A percentile compares a stretch with the other conserved stretches of the same genome.
These are phyloP conservation scores for Blastomyces silverae DNA, from an alignment of 2,329 filamentous ascomycete species.

Conservation along the genomic window DNA sequence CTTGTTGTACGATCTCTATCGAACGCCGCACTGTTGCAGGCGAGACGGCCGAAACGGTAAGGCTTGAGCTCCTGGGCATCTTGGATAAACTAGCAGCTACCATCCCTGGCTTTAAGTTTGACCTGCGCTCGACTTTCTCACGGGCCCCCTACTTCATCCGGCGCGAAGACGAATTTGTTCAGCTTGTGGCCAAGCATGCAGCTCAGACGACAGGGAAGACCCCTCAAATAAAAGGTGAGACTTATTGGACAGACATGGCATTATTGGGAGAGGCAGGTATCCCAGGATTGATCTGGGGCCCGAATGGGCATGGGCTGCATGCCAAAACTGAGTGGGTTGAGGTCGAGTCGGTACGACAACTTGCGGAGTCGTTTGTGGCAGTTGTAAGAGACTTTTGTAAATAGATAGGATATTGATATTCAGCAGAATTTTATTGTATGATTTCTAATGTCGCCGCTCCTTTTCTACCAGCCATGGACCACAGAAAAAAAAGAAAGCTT, in stretches of 20 bases:
- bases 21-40: slow-evolving; percentile 44
- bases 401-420: background rate
- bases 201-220: background rate
- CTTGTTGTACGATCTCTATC: slow-evolving; percentile 43
- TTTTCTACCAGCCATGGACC: background rate
- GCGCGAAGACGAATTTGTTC: background rate
- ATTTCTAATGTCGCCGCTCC: background rate
- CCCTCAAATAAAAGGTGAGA: background rate
- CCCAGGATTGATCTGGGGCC: slow-evolving; percentile 10
- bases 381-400: background rate
- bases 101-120: background rate
- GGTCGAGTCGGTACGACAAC: background rate
- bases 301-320: background rate
- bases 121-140: background rate
- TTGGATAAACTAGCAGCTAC: background rate
- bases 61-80: background rate
- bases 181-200: background rate
- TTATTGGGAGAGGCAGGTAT: background rate
- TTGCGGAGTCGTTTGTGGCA: background rate
- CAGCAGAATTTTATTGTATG: background rate
- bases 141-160: background rate
- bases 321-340: slow-evolving; percentile 3
- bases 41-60: background rate
- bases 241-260: slow-evolving; percentile 8
- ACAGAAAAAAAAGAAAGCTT: background rate